Base-by-base conservation (phyloP, 768 basidiomycete species). In the Amyloporia xantha region DNA sequence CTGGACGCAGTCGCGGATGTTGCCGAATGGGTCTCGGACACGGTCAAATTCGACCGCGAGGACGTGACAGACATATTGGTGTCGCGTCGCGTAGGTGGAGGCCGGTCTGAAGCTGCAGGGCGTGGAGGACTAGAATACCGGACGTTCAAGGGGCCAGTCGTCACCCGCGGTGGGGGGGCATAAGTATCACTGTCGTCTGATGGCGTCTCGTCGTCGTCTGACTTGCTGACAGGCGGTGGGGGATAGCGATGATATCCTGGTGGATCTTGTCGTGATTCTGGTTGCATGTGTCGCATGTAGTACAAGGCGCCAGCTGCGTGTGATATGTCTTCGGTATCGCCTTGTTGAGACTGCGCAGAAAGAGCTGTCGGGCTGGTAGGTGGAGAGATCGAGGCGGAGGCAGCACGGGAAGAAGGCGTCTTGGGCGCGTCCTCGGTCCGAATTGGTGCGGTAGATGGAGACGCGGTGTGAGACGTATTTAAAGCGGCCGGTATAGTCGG, bases 301-400 rank as follows among this genome's bases (percentile, higher is more conserved):
- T 77, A 86, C 37, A 86, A 62, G 11, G 83, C 81, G 21, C 80
- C 79, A 10, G 79, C 79, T 59, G 84, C 82, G 47, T 71, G 66
- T 41, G 71, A 68, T 23, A 84, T 57, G 38, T 67, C 67, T 41
- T 71, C 60, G 19, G 62, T 64, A 27, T 62, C 59, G 17, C 17
- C 45, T 4, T 13, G 52, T 39, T 19, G 49, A 48, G 19, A 56
- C 53, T 4, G 54, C 43, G 59, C 41, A 62, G 64, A 49, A n/a
- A 17, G 69, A 63, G 54, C 51, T 52, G 53, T 62, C 51, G 63
- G 60, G 9, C 53, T 55, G 20, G 55, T 53, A 21, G 50, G 50
- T 30, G 53, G 44, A 24, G 51, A 38, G 23, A 54, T 35, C n/a
- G 52, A 39, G 2, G 54, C 30, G 33, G 53, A 38, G 2, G 59